These are phyloP conservation scores for Paratinospora sagittata DNA, from an alignment of 164 flowering plant species.

Conservation along the genomic window DNA sequence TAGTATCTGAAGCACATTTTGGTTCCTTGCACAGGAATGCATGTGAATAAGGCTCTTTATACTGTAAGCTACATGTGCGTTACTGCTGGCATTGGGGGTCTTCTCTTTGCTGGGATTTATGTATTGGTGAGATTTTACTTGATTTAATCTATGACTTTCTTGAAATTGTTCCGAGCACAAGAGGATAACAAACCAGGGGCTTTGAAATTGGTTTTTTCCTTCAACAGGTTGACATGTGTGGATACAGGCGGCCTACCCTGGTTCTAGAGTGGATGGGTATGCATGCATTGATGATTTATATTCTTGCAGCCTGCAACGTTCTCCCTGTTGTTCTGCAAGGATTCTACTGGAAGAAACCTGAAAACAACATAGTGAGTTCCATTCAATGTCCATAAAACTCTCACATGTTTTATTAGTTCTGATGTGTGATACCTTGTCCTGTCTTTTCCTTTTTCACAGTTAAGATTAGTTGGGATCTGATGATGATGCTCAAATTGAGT, in stretches of 20 bases:
- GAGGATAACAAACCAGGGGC: neutral
- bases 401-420: neutral
- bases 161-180: neutral
- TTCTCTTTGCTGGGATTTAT: conserved; percentile 52
- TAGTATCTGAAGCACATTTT: neutral
- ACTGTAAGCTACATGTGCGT: conserved; percentile 58
- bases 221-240: conserved; percentile 57
- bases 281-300: conserved; percentile 57
- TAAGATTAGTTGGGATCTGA: conserved; percentile 24
- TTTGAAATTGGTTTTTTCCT: neutral
- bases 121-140: conserved; percentile 38
- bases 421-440: neutral
- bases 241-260: conserved; percentile 36
- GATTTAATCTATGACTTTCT: neutral
- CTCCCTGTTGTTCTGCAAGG: conserved; percentile 54
- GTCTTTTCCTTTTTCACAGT: conserved; percentile 9
- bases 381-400: neutral
- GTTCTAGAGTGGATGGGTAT: conserved; percentile 72
- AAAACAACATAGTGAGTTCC: conserved; percentile 52
- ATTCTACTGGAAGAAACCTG: conserved; percentile 62
- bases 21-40: conserved; percentile 43
- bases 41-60: conserved; percentile 68
- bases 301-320: conserved; percentile 59
- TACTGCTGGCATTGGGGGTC: conserved; percentile 67
- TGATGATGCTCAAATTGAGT: neutral